phyloP scores from a whole-genome alignment of 2,329 filamentous ascomycete species.

The Endoconidiophora laricicola region DNA sequence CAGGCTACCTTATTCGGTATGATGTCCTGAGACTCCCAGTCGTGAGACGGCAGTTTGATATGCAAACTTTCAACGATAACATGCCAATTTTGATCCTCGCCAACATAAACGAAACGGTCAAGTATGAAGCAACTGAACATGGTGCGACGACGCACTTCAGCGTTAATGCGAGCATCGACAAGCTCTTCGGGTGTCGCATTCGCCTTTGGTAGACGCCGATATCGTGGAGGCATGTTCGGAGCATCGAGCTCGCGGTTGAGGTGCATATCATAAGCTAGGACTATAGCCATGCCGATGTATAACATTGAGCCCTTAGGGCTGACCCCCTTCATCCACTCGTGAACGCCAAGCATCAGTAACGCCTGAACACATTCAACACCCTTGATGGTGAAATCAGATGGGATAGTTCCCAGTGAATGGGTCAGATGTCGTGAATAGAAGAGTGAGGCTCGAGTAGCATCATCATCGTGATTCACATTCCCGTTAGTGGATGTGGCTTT shows the following conservation, averaged over 20 bases:
- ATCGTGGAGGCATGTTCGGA: background rate
- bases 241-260: conserved; percentile 12
- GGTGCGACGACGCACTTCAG: conserved; percentile 49
- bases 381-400: conserved; percentile 30
- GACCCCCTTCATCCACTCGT: conserved; percentile 55
- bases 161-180: conserved; percentile 21
- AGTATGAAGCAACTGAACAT: conserved; percentile 63
- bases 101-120: conserved; percentile 51
- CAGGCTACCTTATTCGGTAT: conserved; percentile 5
- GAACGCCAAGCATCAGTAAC: conserved; percentile 52
- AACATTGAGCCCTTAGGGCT: conserved; percentile 31
- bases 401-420: conserved; percentile 31
- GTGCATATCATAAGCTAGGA: conserved; percentile 44
- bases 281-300: conserved; percentile 46
- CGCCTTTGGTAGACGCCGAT: background rate
- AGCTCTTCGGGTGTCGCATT: conserved; percentile 16
- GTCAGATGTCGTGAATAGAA: conserved; percentile 46
- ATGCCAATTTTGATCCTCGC: conserved; percentile 26
- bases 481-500: conserved; percentile 14
- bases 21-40: conserved; percentile 26
- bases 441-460: conserved; percentile 32
- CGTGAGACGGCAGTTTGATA: background rate
- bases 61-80: too few species aligned
- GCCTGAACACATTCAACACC: conserved; percentile 50
- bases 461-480: too few species aligned